phyloP scores from a whole-genome alignment of 2,329 filamentous ascomycete genomes.

The Botrytis paeoniae region DNA sequence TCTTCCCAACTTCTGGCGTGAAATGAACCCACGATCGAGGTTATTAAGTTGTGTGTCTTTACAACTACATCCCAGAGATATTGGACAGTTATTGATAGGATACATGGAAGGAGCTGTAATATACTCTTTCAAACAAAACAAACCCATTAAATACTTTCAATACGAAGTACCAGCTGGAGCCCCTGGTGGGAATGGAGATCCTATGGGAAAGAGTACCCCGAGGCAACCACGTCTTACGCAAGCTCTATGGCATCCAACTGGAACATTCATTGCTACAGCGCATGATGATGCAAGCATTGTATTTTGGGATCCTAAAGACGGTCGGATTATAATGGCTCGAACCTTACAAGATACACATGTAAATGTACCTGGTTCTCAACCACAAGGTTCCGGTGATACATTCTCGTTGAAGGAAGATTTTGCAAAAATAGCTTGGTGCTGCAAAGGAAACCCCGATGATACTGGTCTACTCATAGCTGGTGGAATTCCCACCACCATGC shows the following conservation, averaged over 20 bases:
- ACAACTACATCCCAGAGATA: slow-evolving; percentile 84
- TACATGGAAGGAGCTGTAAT: slow-evolving; percentile 84
- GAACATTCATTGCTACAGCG: slow-evolving; percentile 37
- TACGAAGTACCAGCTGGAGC: slow-evolving; percentile 81
- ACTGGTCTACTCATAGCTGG: slow-evolving; percentile 85
- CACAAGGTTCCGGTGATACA: slow-evolving; percentile 40
- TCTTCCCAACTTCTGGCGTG: slow-evolving; percentile 83
- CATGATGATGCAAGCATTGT: slow-evolving; percentile 75
- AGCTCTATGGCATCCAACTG: slow-evolving; percentile 91
- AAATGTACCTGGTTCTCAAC: slow-evolving; percentile 56
- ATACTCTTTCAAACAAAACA: slow-evolving; percentile 93
- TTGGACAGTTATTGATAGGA: slow-evolving; percentile 87
- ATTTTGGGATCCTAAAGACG: slow-evolving; percentile 92
- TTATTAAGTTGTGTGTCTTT: slow-evolving; percentile 69
- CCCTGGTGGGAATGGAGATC: slow-evolving; percentile 67
- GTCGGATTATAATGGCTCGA: slow-evolving; percentile 76
- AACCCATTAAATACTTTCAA: slow-evolving; percentile 72
- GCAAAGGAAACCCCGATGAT: slow-evolving; percentile 89
- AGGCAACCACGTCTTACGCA: slow-evolving; percentile 75
- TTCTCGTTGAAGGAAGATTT: slow-evolving; percentile 69
- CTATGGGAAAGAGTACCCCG: slow-evolving; percentile 55
- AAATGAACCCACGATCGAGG: slow-evolving; percentile 65
- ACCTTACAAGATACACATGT: slow-evolving; percentile 73
- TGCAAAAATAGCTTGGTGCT: slow-evolving; percentile 83
- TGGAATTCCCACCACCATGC: slow-evolving; percentile 64